Evolutionary conservation across 495 filamentous ascomycete species (phyloP).

Genomic region (Hypomontagnella submonticulosa): DNA sequence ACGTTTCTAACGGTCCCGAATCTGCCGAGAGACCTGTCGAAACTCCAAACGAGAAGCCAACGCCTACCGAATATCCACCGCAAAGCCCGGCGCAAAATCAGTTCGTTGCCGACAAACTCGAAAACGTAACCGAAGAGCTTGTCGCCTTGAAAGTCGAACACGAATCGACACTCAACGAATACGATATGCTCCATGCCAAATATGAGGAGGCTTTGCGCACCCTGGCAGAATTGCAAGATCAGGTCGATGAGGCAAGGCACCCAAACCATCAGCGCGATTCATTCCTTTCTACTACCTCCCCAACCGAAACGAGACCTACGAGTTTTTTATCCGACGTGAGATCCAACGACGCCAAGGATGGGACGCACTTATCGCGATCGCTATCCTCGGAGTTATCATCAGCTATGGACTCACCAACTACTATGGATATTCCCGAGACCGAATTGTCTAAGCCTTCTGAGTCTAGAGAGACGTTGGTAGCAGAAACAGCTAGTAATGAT

Average conservation of each 20-base stretch:
- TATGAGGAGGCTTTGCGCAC: conserved; percentile 89
- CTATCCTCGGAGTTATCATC: conserved; percentile 97
- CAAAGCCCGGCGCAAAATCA: conserved; percentile 83
- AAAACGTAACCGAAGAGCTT: conserved; percentile 91
- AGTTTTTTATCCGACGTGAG: conserved; percentile 94
- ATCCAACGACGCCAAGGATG: conserved; percentile 78
- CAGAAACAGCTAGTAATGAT: conserved; percentile 42
- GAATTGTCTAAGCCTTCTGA: conserved; percentile 56
- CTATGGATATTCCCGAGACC: conserved; percentile 69
- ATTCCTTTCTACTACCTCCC: conserved; percentile 64
- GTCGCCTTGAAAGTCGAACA: conserved; percentile 91
- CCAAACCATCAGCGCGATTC: conserved; percentile 64
- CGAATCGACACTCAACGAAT: conserved; percentile 83
- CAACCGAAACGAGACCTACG: conserved; percentile 72
- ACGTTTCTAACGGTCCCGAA: conserved; percentile 10
- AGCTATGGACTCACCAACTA: conserved; percentile 82
- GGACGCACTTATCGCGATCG: conserved; percentile 86
- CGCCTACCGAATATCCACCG: conserved; percentile 55
- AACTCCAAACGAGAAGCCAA: conserved; percentile 35
- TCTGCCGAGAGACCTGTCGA: conserved; percentile 34
- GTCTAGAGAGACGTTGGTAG: conserved; percentile 40
- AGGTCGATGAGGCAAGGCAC: conserved; percentile 83
- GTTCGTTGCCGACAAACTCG: conserved; percentile 91
- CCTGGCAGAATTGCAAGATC: conserved; percentile 84
- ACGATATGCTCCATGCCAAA: conserved; percentile 83